Evolutionary conservation across 2,329 filamentous ascomycete species (phyloP).

Genomic region (Achaetomium macrosporum): DNA sequence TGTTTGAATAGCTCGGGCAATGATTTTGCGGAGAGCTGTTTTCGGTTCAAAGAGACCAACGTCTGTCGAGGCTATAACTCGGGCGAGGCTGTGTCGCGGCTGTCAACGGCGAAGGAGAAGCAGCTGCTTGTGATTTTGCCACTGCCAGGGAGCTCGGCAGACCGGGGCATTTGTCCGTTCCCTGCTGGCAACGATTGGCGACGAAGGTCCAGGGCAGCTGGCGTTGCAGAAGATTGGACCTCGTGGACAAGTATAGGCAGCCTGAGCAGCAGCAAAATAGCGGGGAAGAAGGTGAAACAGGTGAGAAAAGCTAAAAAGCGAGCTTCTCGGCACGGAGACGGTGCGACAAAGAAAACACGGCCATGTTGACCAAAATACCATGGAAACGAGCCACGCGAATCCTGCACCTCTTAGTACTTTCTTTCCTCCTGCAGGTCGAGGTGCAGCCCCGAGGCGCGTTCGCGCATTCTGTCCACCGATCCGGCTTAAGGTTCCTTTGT

Average conservation of each 20-base stretch:
- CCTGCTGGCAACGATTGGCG: conserved; percentile 17
- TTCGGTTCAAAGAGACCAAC: background rate
- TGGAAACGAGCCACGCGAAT: conserved; percentile 2
- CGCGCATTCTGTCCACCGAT: conserved; percentile 5
- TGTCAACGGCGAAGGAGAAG: conserved; percentile 19
- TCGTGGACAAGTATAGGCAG: conserved; percentile 7
- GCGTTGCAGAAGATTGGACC: conserved; percentile 12
- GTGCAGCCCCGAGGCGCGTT: conserved; percentile 2
- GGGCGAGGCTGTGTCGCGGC: conserved; percentile 21
- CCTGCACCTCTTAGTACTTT: conserved; percentile 1
- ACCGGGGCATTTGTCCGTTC: background rate
- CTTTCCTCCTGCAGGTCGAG: conserved; percentile 1
- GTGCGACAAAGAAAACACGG: conserved; percentile 8
- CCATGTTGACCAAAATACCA: conserved; percentile 7
- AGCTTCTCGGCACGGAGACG: background rate
- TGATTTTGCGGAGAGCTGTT: background rate
- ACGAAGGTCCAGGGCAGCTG: background rate
- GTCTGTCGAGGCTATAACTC: conserved; percentile 15
- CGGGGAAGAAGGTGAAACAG: conserved; percentile 7
- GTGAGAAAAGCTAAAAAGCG: background rate
- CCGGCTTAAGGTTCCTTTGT: conserved; percentile 1
- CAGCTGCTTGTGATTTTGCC: conserved; percentile 16
- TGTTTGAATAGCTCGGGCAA: background rate
- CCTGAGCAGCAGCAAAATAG: background rate
- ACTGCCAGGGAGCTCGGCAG: conserved; percentile 15